Percentiles rank a stretch among this genome's conserved stretches.
phyloP scores from a whole-genome alignment of 805 yeast genomes.

The Zygosaccharomyces pseudorouxii region DNA sequence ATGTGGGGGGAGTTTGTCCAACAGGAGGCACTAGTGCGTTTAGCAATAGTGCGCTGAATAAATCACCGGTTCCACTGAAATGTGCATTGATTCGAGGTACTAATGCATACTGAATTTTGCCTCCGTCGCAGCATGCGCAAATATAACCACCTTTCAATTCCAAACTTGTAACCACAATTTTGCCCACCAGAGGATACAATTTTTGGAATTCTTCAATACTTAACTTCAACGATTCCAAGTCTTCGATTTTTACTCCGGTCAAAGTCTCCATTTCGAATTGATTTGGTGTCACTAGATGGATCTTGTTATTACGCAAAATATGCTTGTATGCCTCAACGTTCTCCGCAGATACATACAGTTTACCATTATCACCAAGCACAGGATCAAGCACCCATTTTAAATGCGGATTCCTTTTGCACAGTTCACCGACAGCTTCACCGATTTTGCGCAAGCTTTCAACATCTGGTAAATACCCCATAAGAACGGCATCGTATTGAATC shows the following conservation, averaged over 20 bases:
- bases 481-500: slow-evolving; percentile 54
- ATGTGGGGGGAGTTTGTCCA: slow-evolving; percentile 5
- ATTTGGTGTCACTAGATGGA: slow-evolving; percentile 62
- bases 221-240: slow-evolving; percentile 35
- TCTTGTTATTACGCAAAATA: slow-evolving; percentile 41
- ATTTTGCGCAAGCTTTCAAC: slow-evolving; percentile 51
- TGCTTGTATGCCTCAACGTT: slow-evolving; percentile 49
- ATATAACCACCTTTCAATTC: slow-evolving; percentile 14
- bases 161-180: slow-evolving; percentile 59
- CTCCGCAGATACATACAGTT: slow-evolving; percentile 61
- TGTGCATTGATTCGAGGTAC: slow-evolving; percentile 51
- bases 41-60: slow-evolving; percentile 58
- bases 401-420: slow-evolving; percentile 28
- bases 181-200: slow-evolving; percentile 42
- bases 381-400: slow-evolving; percentile 77
- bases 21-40: slow-evolving; percentile 28
- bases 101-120: slow-evolving; percentile 33
- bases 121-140: slow-evolving; percentile 26
- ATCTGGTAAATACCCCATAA: slow-evolving; percentile 78
- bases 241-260: slow-evolving; percentile 42
- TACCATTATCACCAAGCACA: slow-evolving; percentile 87
- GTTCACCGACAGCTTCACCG: slow-evolving; percentile 37
- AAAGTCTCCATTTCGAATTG: slow-evolving; percentile 68
- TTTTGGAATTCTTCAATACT: slow-evolving; percentile 43
- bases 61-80: slow-evolving; percentile 73